phyloP scores from a whole-genome alignment of 805 yeast genomes.

The Metschnikowia peoriensis region DNA sequence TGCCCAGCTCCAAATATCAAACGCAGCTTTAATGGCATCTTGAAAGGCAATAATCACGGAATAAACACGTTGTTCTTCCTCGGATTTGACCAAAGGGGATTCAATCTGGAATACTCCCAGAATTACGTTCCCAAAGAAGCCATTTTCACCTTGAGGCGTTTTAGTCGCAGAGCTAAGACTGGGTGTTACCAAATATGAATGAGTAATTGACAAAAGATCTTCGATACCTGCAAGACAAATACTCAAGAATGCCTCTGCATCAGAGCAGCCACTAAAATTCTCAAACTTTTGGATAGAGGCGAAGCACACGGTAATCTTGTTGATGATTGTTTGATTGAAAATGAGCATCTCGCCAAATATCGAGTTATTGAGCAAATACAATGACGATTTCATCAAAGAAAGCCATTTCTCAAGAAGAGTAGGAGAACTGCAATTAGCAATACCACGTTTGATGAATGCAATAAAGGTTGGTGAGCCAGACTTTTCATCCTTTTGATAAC shows the following conservation, averaged over 20 bases:
- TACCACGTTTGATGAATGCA: slow-evolving; percentile 49
- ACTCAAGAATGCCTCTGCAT: slow-evolving; percentile 44
- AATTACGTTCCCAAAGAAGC: slow-evolving; percentile 65
- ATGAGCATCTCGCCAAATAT: slow-evolving; percentile 56
- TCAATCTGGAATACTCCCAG: slow-evolving; percentile 80
- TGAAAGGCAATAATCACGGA: slow-evolving; percentile 64
- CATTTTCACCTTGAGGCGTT: slow-evolving; percentile 34
- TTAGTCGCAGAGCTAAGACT: slow-evolving; percentile 15
- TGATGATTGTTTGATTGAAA: slow-evolving; percentile 50
- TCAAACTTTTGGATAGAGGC: slow-evolving; percentile 20
- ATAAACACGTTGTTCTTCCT: slow-evolving; percentile 52
- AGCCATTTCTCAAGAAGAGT: slow-evolving; percentile 48
- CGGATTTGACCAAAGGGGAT: slow-evolving; percentile 50
- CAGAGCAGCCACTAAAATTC: slow-evolving; percentile 17
- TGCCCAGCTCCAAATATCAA: slow-evolving; percentile 68
- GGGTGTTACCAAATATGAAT: slow-evolving; percentile 48
- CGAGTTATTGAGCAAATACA: slow-evolving; percentile 49
- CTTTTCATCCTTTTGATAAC: slow-evolving; percentile 30
- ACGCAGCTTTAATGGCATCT: slow-evolving; percentile 53
- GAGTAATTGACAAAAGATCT: slow-evolving; percentile 58
- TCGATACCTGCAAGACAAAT: slow-evolving; percentile 62
- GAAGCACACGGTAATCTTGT: slow-evolving; percentile 37
- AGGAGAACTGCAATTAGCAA: slow-evolving; percentile 44
- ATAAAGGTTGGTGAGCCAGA: slow-evolving; percentile 30
- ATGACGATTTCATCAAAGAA: slow-evolving; percentile 48